Evolutionary conservation across 495 filamentous ascomycete species (phyloP), one percentile per base, ranked within the genome.

Genomic region (Penicillium paxilli): DNA sequence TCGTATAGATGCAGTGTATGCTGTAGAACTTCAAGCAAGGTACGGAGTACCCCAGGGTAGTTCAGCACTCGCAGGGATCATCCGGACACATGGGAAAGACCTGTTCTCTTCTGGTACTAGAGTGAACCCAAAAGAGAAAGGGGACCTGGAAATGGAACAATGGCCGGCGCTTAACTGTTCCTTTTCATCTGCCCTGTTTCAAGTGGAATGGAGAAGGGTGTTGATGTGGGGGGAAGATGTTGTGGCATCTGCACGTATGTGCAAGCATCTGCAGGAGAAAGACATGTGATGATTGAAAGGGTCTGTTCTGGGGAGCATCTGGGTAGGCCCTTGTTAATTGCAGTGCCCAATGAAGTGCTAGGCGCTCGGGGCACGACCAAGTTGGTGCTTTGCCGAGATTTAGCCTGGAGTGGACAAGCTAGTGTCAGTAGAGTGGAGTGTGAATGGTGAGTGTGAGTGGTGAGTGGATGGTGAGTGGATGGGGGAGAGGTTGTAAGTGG

Each of bases 131-230:
- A n/a, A n/a, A n/a, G n/a, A n/a, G 30, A 12, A 32, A 32, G 30
- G 30, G 30, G 11, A 12, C 30, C 4, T n/a, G n/a, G 11, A 14
- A 32, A 32, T 32, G 30, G 30, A n/a, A 32, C n/a, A 14, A 40
- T 38, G 16, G 19, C 51, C 30, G 50, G 55, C 55, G 55, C 50
- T 45, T 54, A 46, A 24, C 25, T 49, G 46, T 50, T 49, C 47
- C 53, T 20, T n/a, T 50, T 55, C 52, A 54, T 54, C 52, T 44
- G n/a, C 11, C 12, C 25, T 28, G 46, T 55, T 50, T 55, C 52
- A 44, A 5, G 16, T 38, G 35, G 8, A 17, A 7, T 7, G 35
- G 2, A 5, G 35, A 38, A n/a, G 14, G 35, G 35, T 5, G 12
- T 16, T 10, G 1, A 5, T 8, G 35, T 38, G 35, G 35, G 35